These are phyloP conservation scores for Kodamaea hsintzibuensis DNA, from an alignment of 805 yeast genomes.

Conservation along the genomic window DNA sequence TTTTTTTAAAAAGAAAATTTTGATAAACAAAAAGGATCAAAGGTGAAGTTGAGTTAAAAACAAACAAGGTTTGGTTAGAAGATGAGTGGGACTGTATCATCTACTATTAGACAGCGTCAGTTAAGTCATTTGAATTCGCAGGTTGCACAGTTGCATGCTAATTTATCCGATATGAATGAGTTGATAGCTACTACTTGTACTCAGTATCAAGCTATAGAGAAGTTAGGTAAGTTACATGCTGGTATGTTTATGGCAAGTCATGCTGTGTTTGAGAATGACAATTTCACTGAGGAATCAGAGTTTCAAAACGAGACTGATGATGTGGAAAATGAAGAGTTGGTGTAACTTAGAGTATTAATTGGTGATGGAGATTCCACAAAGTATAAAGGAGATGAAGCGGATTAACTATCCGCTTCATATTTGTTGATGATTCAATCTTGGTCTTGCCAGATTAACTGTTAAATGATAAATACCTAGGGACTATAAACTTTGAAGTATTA, in stretches of 20 bases:
- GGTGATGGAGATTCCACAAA: neutral
- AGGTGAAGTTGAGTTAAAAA: neutral
- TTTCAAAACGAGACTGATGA: neutral
- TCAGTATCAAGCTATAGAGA: conserved; percentile 53
- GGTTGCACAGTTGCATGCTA: conserved; percentile 57
- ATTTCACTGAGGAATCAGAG: conserved; percentile 18
- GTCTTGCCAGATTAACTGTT: too few relatives aligned
- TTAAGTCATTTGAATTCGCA: conserved; percentile 52
- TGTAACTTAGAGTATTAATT: too few relatives aligned
- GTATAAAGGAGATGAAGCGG: too few relatives aligned
- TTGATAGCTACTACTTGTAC: conserved; percentile 50
- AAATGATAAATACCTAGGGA: too few relatives aligned
- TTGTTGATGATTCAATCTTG: too few relatives aligned
- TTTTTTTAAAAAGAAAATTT: neutral
- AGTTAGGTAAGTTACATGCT: conserved; percentile 59
- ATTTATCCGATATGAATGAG: conserved; percentile 52
- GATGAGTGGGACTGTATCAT: conserved; percentile 3
- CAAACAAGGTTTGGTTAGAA: neutral
- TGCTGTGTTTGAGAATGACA: conserved; percentile 40
- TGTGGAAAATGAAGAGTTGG: neutral
- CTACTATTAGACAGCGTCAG: conserved; percentile 40
- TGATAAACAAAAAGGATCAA: neutral
- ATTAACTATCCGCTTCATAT: too few relatives aligned
- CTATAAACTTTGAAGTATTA: too few relatives aligned
- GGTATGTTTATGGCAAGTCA: conserved; percentile 48